Evolutionary conservation across 306 rosid genomes (phyloP).

Genomic region (Rosa rugosa): DNA sequence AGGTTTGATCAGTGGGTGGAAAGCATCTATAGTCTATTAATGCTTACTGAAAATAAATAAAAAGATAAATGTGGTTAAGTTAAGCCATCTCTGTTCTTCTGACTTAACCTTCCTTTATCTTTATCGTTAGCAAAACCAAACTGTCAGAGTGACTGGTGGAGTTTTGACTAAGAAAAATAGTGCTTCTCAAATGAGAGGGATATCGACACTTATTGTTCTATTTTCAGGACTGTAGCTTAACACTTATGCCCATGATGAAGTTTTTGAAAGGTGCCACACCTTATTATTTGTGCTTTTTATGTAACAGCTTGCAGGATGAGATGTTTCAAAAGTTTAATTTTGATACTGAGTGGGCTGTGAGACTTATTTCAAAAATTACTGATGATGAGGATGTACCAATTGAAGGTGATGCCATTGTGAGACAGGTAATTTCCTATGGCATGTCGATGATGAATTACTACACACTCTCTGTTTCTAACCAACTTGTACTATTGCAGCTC

Average conservation of each 20-base stretch:
- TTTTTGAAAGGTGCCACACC: constrained; percentile 7
- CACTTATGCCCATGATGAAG: background rate
- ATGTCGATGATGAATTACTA: constrained; percentile 14
- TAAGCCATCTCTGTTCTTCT: background rate
- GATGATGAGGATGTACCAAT: constrained; percentile 93
- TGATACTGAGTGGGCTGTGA: constrained; percentile 97
- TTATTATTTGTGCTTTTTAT: constrained; percentile 31
- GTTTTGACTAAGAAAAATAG: background rate
- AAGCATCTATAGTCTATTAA: background rate
- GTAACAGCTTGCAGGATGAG: constrained; percentile 93
- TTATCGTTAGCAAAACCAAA: background rate
- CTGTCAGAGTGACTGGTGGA: constrained; percentile 1
- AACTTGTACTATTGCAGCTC: constrained; percentile 47
- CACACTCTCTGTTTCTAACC: constrained; percentile 26
- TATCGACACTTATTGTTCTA: background rate
- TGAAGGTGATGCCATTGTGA: constrained; percentile 80
- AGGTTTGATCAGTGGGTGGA: background rate
- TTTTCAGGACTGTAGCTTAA: background rate
- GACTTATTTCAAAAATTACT: constrained; percentile 85
- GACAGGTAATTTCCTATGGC: constrained; percentile 64
- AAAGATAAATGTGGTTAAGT: background rate
- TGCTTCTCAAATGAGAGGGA: background rate
- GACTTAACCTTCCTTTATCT: background rate
- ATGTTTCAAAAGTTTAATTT: constrained; percentile 95
- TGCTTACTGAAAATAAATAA: background rate